phyloP scores from a whole-genome alignment of 2,329 filamentous ascomycete species.

The Pseudodiploospora longispora region DNA sequence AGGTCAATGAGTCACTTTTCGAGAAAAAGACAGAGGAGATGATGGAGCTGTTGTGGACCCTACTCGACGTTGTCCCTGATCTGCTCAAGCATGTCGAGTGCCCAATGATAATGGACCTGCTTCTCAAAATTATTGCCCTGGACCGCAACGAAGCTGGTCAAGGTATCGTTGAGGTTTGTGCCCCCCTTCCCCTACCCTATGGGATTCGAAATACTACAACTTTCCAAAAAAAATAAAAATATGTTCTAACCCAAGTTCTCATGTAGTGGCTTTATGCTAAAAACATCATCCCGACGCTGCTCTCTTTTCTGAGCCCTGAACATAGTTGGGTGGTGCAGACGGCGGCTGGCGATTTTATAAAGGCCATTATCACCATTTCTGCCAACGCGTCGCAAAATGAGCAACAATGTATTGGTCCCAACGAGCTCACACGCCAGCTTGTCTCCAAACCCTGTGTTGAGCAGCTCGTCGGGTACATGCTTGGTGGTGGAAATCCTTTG shows the following conservation, averaged over 20 bases:
- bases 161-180: constrained; percentile 81
- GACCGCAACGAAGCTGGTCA: constrained; percentile 87
- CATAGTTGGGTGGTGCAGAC: constrained; percentile 89
- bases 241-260: constrained; percentile 12
- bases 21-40: constrained; percentile 98
- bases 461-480: constrained; percentile 83
- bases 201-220: background rate
- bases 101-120: constrained; percentile 94
- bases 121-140: constrained; percentile 93
- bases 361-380: constrained; percentile 97
- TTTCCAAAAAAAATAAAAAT: background rate
- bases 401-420: constrained; percentile 96
- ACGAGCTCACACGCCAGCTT: constrained; percentile 89
- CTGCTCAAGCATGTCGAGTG: constrained; percentile 93
- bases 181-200: constrained; percentile 1
- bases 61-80: constrained; percentile 73
- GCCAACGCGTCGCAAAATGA: constrained; percentile 97
- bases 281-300: constrained; percentile 74
- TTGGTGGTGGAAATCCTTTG: constrained; percentile 83
- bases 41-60: constrained; percentile 77
- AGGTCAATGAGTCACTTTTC: constrained; percentile 94
- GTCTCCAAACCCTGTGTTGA: constrained; percentile 81
- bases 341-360: constrained; percentile 93
- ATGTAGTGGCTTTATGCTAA: constrained; percentile 83
- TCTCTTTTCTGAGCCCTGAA: constrained; percentile 79